Evolutionary conservation across 805 yeast genomes (phyloP).

Genomic region (Candida manassasensis): DNA sequence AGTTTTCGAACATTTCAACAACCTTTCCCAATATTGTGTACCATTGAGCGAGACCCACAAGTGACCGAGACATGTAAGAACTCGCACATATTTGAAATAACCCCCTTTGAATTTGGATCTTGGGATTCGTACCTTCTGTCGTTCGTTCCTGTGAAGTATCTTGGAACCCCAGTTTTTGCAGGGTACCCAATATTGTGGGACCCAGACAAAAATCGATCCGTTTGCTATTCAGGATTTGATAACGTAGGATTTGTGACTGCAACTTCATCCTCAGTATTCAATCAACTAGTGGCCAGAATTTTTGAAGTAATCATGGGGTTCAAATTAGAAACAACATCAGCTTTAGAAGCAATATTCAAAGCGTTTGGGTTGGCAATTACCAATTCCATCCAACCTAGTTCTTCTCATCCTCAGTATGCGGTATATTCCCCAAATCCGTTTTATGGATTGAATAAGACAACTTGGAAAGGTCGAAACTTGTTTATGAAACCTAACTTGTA

Average conservation of each 20-base stretch:
- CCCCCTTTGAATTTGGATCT: conserved; percentile 65
- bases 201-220: conserved; percentile 17
- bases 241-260: conserved; percentile 58
- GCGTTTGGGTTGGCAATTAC: conserved; percentile 41
- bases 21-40: conserved; percentile 48
- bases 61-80: conserved; percentile 13
- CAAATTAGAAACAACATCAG: conserved; percentile 26
- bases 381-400: conserved; percentile 21
- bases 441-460: conserved; percentile 18
- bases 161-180: conserved; percentile 45
- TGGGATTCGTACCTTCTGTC: conserved; percentile 49
- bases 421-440: conserved; percentile 62
- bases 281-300: conserved; percentile 46
- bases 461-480: conserved; percentile 5
- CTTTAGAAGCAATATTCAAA: conserved; percentile 34
- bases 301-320: conserved; percentile 36
- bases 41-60: conserved; percentile 35
- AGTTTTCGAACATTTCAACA: conserved; percentile 35
- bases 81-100: conserved; percentile 53
- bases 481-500: conserved; percentile 19
- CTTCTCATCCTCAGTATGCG: conserved; percentile 53
- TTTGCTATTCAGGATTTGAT: conserved; percentile 52
- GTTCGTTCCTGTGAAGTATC: conserved; percentile 46
- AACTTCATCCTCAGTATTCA: conserved; percentile 61
- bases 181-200: conserved; percentile 35